A percentile compares a stretch with the other conserved stretches of the same genome.
These are phyloP conservation scores for Actinomucor elegans DNA, from an alignment of 371 early-diverging fungal genomes.

Conservation along the genomic window DNA sequence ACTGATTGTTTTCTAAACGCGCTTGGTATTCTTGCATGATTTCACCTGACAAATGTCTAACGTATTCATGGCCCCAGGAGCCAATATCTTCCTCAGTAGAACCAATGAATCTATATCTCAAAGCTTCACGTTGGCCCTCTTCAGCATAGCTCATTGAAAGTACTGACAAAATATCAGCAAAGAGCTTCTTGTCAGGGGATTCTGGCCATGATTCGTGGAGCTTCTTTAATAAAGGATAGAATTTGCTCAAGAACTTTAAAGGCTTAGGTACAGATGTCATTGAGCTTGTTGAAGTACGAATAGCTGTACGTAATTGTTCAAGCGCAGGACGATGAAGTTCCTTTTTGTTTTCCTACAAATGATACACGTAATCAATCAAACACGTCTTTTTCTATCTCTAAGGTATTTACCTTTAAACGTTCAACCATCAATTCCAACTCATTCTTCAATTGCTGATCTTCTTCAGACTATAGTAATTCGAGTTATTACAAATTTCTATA, in stretches of 20 bases:
- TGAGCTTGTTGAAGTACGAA: conserved; percentile 93
- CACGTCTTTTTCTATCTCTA: not conserved
- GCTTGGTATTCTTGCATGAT: conserved; percentile 81
- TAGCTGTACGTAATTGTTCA: conserved; percentile 83
- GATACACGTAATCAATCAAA: not conserved
- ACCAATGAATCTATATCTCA: conserved; percentile 86
- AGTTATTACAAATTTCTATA: no score
- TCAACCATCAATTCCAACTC: conserved; percentile 95
- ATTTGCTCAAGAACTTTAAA: conserved; percentile 90
- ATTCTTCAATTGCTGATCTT: conserved; percentile 89
- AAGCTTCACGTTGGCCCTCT: conserved; percentile 77
- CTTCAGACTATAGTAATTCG: conserved; percentile 85
- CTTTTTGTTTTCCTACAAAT: conserved; percentile 69
- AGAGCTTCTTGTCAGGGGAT: conserved; percentile 74
- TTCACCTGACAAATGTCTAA: conserved; percentile 92
- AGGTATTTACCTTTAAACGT: conserved; percentile 69
- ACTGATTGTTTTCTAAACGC: conserved; percentile 58
- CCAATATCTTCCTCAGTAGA: conserved; percentile 77
- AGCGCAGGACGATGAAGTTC: conserved; percentile 83
- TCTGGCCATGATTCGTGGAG: conserved; percentile 77
- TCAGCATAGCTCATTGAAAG: conserved; percentile 94
- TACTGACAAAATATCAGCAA: conserved; percentile 96
- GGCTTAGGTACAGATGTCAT: conserved; percentile 99
- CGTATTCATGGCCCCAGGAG: conserved; percentile 99
- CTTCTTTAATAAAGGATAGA: conserved; percentile 72